Conservation (phyloP, 2,329 filamentous ascomycete genomes). For the Fonsecaea pugnacius region DNA sequence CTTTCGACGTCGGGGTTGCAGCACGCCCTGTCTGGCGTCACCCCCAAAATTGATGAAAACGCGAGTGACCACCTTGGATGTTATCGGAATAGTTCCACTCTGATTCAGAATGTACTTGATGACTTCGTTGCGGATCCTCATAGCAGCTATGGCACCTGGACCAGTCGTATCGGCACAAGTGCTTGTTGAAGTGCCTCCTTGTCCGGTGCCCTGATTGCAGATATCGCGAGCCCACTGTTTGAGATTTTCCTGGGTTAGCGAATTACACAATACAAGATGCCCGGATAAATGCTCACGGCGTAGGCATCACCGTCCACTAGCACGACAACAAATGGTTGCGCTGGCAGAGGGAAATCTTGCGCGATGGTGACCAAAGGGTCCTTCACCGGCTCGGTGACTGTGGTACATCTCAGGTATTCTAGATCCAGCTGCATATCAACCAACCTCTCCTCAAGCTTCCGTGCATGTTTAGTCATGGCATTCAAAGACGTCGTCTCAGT, state of each 20-base stretch:
- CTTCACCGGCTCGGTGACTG: constrained; percentile 5
- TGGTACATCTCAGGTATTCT: constrained; percentile 31
- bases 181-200: background rate
- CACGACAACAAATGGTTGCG: constrained; percentile 36
- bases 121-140: constrained; percentile 32
- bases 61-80: constrained; percentile 31
- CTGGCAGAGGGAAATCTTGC: constrained; percentile 22
- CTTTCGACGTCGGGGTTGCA: constrained; percentile 12
- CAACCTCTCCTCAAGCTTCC: constrained; percentile 15
- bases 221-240: constrained; percentile 23
- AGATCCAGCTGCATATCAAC: constrained; percentile 30
- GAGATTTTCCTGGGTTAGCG: background rate
- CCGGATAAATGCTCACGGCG: constrained; percentile 17
- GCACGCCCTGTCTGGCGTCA: background rate
- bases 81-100: constrained; percentile 24
- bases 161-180: constrained; percentile 1
- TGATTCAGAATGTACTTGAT: constrained; percentile 31
- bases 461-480: constrained; percentile 24
- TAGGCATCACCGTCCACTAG: constrained; percentile 37
- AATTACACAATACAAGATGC: background rate
- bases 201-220: background rate
- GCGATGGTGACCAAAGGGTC: background rate
- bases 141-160: constrained; percentile 32
- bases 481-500: constrained; percentile 21
- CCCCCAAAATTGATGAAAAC: constrained; percentile 31